Percentiles rank a stretch among this genome's conserved stretches.
Conservation (phyloP, 1,139 yeast species). For the Groenewaldozyma auringiensis region DNA sequence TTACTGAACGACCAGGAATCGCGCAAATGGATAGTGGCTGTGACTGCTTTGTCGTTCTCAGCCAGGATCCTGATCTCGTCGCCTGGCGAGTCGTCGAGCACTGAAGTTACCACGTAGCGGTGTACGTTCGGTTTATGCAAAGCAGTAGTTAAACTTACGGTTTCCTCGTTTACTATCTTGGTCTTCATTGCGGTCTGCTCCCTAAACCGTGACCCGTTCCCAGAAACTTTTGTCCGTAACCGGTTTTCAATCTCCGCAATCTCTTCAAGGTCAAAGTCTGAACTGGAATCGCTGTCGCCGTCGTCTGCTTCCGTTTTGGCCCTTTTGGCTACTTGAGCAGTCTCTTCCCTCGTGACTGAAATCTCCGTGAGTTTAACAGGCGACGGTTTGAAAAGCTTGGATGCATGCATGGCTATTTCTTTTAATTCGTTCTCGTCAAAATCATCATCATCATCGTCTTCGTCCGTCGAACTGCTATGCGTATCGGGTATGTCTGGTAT, state of each 20-base stretch:
- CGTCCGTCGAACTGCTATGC: not conserved
- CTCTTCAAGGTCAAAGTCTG: not conserved
- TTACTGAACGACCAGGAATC: slow-evolving; percentile 24
- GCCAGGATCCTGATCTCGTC: slow-evolving; percentile 7
- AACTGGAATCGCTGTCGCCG: slow-evolving; percentile 2
- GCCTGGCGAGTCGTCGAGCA: not conserved
- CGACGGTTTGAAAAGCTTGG: not conserved
- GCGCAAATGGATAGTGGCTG: slow-evolving; percentile 13
- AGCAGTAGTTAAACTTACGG: slow-evolving; percentile 12
- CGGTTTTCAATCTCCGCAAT: not conserved
- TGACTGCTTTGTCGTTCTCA: slow-evolving; percentile 5
- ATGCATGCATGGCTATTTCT: not conserved
- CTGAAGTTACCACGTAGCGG: slow-evolving; percentile 10
- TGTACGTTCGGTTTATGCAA: slow-evolving; percentile 14
- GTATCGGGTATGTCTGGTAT: not conserved
- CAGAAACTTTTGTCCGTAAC: not conserved
- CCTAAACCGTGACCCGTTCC: slow-evolving; percentile 3
- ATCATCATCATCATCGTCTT: slow-evolving; percentile 10
- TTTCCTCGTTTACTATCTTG: slow-evolving; percentile 8
- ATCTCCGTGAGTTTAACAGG: not conserved
- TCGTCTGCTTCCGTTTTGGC: not conserved
- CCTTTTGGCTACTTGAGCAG: not conserved
- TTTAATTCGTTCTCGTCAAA: slow-evolving; percentile 8
- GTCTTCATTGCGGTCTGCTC: slow-evolving; percentile 9
- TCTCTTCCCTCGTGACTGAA: slow-evolving; percentile 2